A percentile compares a stretch with the other conserved stretches of the same genome.
Evolutionary conservation across 768 basidiomycete species (phyloP).

Genomic region (button mushroom (Agaricus bisporus)): DNA sequence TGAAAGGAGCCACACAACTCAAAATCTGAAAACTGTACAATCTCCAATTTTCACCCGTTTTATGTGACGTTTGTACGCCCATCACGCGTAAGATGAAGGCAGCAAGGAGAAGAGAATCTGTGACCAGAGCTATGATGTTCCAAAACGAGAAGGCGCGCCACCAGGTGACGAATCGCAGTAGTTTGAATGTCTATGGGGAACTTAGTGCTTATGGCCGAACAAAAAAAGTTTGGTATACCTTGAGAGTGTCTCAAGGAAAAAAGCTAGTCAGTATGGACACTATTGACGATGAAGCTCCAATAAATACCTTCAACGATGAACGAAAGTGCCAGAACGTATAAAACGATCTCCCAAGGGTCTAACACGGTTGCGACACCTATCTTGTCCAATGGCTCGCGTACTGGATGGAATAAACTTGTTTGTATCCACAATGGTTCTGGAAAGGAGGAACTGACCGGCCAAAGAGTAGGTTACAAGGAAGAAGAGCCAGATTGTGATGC

Average conservation of each 20-base stretch:
- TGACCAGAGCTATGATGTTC: conserved; percentile 64
- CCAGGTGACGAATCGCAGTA: conserved; percentile 62
- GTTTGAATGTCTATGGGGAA: conserved; percentile 53
- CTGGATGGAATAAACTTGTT: conserved; percentile 26
- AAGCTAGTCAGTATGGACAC: not conserved
- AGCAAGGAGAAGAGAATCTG: conserved; percentile 62
- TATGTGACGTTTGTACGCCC: conserved; percentile 32
- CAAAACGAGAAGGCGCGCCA: conserved; percentile 82
- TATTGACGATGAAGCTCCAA: not conserved
- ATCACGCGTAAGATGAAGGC: conserved; percentile 72
- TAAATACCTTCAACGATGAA: conserved; percentile 73
- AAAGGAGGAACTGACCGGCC: conserved; percentile 47
- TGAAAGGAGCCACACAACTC: conserved; percentile 81
- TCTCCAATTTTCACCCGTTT: conserved; percentile 28
- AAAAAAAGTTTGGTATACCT: conserved; percentile 26
- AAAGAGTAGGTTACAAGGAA: conserved; percentile 79
- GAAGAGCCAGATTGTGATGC: conserved; percentile 70
- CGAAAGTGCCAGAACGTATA: conserved; percentile 75
- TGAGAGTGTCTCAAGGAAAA: conserved; percentile 42
- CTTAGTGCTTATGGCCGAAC: not conserved
- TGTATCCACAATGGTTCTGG: not conserved
- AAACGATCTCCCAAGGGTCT: conserved; percentile 73
- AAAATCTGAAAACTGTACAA: conserved; percentile 82
- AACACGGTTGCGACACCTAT: conserved; percentile 50
- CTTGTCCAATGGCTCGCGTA: conserved; percentile 72